Base-by-base conservation (phyloP, 148 eudicot genomes). In the Rhododendron vialii region DNA sequence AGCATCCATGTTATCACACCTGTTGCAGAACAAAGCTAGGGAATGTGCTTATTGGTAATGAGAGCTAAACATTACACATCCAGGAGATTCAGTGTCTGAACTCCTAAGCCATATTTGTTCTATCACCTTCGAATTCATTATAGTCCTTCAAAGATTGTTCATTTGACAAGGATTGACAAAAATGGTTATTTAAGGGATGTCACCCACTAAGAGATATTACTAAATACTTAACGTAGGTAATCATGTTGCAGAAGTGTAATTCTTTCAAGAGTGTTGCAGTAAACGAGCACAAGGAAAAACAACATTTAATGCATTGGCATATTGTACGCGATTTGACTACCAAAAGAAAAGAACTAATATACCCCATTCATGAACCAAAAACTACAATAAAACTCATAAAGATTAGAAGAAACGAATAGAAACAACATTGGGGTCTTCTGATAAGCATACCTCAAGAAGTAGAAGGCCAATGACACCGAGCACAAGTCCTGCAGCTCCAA, bases 401-500 rank as follows among this genome's bases (percentile, higher is more conserved):
- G 28, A 69, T 17, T 71, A 71, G 20, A 33, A 13, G 10, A 48
- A 86, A 80, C 11, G 8, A 43, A 24, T 45, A 33, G 53, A 61
- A 36, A 22, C 35, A 33, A 24, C 67, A 50, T 30, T 43, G 15
- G 18, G 28, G 48, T 71, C 65, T 81, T 30, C 26, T 41, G 61
- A 88, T 2, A 57, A 28, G 55, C 73, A 36, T 89, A 97, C 99
- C 99, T 97, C 99, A 83, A 97, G 99, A 83, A 97, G 98, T 85
- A 94, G 86, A 86, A 97, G 99, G 67, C 99, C 99, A 85, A 97
- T 74, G 43, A 97, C 94, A 84, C 99, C 99, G 86, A 97, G 94
- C 84, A 94, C 93, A 89, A 97, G 93, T 43, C 99, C 99, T 87
- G 98, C 92, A 84, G 91, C 98, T 90, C 98, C 99, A 88, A 93